Percentiles rank a stretch among this genome's conserved stretches.
phyloP scores from a whole-genome alignment of 305 asterid species.

The Solanum chacoense region DNA sequence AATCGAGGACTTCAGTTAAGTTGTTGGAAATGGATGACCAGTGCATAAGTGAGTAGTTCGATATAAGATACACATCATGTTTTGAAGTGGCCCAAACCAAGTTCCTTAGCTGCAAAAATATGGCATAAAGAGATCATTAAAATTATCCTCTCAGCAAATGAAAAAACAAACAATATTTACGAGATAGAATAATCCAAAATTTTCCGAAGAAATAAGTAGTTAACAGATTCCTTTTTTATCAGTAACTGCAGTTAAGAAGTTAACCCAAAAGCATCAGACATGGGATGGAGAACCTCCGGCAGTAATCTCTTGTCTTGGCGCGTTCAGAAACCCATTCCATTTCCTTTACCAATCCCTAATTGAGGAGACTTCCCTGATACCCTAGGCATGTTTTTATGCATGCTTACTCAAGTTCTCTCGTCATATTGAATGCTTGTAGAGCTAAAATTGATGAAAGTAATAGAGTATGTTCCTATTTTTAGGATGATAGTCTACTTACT shows the following conservation, averaged over 20 bases:
- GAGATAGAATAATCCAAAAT: not conserved
- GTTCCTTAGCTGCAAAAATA: conserved; percentile 56
- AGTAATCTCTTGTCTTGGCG: not conserved
- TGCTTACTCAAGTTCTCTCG: not conserved
- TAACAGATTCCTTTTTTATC: not conserved
- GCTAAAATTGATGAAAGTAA: not conserved
- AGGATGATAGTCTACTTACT: not conserved
- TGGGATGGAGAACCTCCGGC: not conserved
- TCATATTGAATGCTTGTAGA: not conserved
- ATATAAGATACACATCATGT: conserved; percentile 62
- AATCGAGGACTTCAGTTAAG: conserved; percentile 58
- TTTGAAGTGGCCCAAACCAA: conserved; percentile 88
- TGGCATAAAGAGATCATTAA: not conserved
- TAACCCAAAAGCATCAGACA: not conserved
- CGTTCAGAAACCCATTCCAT: not conserved
- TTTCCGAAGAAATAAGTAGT: not conserved
- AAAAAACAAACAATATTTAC: not conserved
- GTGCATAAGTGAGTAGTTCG: conserved; percentile 65
- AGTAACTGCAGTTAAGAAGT: not conserved
- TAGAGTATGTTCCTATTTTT: not conserved
- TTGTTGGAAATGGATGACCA: conserved; percentile 58
- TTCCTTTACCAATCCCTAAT: not conserved
- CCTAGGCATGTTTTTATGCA: not conserved
- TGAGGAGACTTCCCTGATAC: not conserved
- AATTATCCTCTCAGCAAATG: not conserved